Base-by-base conservation (phyloP, 768 basidiomycete species). In the Xerocomellus dryophilus region DNA sequence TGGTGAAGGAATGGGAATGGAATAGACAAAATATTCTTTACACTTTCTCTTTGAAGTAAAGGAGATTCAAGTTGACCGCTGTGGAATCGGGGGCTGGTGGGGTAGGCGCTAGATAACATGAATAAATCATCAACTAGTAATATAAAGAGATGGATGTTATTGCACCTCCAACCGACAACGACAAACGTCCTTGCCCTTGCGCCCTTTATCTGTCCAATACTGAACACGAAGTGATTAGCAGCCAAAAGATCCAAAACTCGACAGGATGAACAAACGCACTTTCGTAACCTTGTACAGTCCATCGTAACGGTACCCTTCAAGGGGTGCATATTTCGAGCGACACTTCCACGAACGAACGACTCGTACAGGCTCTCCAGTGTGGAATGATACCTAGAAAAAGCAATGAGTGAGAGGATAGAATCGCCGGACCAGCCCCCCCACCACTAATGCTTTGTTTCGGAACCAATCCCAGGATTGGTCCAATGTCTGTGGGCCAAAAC, bases 271-370 rank as follows among this genome's bases (percentile, higher is more conserved):
- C 12, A 32, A 17, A 40, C 57, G 40, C 25, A 73, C 71, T 3
- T 43, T 35, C 4, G 57, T 25, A 6, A 70, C 57, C 27, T 32
- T 69, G 43, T 70, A 70, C 3, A 70, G 39, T 17, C 69, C 69
- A 29, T 72, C 69, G 25, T 72, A 70, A 2, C 69, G 71, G 32
- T 60, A 62, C 9, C 67, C 68, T 2, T 35, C 8, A 2, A 25
- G 12, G 9, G 69, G 69, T 3, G 71, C 63, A 54, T 67, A 71
- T 42, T 53, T 49, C 15, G 71, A 71, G 9, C 3, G 10, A 36
- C 47, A 39, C 8, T 7, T 60, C 17, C 2, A 55, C 8, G 69
- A 65, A 17, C 69, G 61, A 34, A 71, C 23, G 15, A 72, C 63
- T n/a, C 69, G 59, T 10, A 71, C 48, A 2, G 65, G 63, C 0